Base-by-base conservation (phyloP, 805 yeast genomes). In the Teunomyces lycoperdinae region DNA sequence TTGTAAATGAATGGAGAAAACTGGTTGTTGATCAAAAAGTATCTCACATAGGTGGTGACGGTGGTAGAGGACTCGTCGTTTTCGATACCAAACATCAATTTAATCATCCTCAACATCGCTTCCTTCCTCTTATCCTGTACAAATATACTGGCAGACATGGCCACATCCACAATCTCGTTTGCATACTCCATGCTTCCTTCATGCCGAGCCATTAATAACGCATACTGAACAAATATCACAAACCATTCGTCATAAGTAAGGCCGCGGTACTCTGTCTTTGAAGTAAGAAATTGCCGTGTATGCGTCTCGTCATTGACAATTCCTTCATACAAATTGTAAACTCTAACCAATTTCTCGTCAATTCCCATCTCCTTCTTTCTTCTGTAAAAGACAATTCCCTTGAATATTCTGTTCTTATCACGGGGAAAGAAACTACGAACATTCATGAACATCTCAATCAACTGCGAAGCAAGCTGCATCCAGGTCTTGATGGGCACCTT, bases 191-290 rank as follows among this genome's bases (percentile, higher is more conserved):
- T 66, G 6, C 96, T 92, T 56, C 82, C 84, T 20, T 81, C 83
- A 58, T 74, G 78, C 50, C 76, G 77, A 0, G 89, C 83, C 43
- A 86, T 75, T 20, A 83, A 75, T 31, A 92, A 63, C 0, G 96
- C 84, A 56, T 86, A 82, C 58, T 85, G 86, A 80, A 90, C 84
- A 58, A 90, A 88, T 5, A 92, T 70, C 52, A 79, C 82, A 63
- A 89, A 89, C 99, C 99, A 94, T 32, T 78, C 78, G 33, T 85
- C 87, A 62, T 87, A 87, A 3, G 75, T 69, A 16, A 90, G 67
- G 0, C 96, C 97, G 48, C 96, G 74, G 58, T 86, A 87, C 56
- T 79, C 84, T 0, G 73, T 71, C 9, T 76, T 76, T 0, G 87
- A 78, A 0, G 83, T 77, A 56, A 65, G 58, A 52, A 67, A 67